Conservation (phyloP, 441 rosid genomes). For the Adansonia madagascariensis region DNA sequence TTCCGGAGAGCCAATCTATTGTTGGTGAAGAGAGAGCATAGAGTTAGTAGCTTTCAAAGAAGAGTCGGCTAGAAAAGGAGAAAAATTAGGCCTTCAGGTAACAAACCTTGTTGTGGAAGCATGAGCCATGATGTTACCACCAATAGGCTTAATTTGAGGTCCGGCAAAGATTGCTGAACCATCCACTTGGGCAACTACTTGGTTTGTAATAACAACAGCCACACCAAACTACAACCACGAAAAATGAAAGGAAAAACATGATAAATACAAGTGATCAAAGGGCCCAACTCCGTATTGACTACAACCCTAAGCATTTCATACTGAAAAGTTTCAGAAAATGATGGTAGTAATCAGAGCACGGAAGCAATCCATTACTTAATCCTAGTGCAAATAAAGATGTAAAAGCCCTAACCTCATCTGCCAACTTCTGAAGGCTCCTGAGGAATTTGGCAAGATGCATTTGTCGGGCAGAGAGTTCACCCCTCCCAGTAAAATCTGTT, state of each 20-base stretch:
- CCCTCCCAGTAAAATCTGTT: constrained; percentile 96
- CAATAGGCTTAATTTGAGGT: constrained; percentile 96
- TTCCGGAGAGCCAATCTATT: constrained; percentile 82
- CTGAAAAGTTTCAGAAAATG: not conserved
- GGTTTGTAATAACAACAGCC: constrained; percentile 91
- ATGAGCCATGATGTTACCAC: constrained; percentile 98
- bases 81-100: not conserved
- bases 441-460: constrained; percentile 98
- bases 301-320: not conserved
- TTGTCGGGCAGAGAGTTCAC: constrained; percentile 96
- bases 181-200: constrained; percentile 98
- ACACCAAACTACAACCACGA: constrained; percentile 71
- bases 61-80: not conserved
- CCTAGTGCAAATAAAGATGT: not conserved
- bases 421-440: constrained; percentile 92
- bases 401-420: constrained; percentile 71
- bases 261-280: not conserved
- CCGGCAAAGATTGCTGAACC: constrained; percentile 94
- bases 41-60: not conserved
- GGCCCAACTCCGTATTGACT: not conserved
- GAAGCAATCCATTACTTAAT: not conserved
- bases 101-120: constrained; percentile 93
- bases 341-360: not conserved
- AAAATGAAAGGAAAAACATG: not conserved
- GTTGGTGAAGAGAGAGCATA: not conserved